Evolutionary conservation across 1,284 basidiomycete genomes (phyloP).

Genomic region (Schizophyllum amplum): DNA sequence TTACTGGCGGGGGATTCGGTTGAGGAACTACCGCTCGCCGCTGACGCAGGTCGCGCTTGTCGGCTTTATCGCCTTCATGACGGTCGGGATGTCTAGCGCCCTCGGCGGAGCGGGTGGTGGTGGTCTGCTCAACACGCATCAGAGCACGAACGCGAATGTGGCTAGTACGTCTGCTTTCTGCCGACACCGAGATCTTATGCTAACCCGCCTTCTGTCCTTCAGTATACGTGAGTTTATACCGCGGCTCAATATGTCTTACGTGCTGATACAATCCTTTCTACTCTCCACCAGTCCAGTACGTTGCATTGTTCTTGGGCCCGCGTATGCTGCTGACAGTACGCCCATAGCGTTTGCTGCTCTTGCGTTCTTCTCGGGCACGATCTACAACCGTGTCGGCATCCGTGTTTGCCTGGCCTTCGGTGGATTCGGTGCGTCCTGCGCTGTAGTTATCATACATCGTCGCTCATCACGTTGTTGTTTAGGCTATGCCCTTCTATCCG

Average conservation of each 20-base stretch:
- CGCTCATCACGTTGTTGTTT: neutral
- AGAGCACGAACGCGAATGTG: neutral
- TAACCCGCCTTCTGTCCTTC: neutral
- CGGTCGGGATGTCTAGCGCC: neutral
- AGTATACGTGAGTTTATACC: neutral
- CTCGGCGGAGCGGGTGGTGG: neutral
- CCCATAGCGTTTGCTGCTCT: neutral
- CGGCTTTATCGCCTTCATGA: neutral
- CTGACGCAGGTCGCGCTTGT: neutral
- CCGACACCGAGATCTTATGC: neutral
- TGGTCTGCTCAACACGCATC: neutral
- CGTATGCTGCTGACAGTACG: neutral
- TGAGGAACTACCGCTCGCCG: neutral
- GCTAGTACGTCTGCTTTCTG: neutral
- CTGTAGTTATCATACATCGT: neutral
- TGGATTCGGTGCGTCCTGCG: neutral
- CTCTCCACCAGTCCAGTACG: neutral
- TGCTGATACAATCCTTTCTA: neutral
- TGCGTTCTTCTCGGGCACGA: neutral
- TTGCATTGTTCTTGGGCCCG: neutral
- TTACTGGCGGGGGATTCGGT: neutral
- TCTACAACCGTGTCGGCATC: neutral
- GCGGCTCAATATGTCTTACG: neutral
- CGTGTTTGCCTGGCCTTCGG: neutral
- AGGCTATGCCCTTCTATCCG: neutral